phyloP scores from a whole-genome alignment of 2,329 filamentous ascomycete genomes.

The Phialophora tarda region DNA sequence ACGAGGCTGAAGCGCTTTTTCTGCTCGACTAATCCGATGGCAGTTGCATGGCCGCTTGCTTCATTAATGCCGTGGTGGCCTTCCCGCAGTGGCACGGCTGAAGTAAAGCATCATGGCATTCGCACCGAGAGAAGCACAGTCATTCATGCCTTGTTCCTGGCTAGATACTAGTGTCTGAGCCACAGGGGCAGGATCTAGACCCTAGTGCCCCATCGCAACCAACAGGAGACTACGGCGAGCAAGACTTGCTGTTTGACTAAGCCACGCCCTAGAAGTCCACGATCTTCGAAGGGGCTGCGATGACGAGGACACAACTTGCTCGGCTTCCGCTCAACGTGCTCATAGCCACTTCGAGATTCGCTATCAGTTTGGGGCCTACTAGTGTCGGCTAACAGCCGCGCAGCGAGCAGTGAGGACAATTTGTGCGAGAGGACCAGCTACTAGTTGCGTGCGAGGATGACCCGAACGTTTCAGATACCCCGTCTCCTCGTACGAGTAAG shows the following conservation, averaged over 20 bases:
- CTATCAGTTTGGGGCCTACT: not conserved
- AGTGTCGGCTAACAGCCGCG: not conserved
- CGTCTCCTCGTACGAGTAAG: not conserved
- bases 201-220: not conserved
- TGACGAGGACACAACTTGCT: not conserved
- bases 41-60: not conserved
- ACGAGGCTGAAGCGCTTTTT: not conserved
- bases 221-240: not conserved
- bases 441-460: not conserved
- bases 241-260: not conserved
- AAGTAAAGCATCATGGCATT: not conserved
- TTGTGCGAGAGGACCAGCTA: not conserved
- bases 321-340: not conserved
- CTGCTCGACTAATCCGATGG: not conserved
- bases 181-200: not conserved
- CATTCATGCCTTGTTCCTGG: not conserved
- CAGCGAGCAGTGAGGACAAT: not conserved
- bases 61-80: not conserved
- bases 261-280: not conserved
- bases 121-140: not conserved
- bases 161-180: not conserved
- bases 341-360: not conserved
- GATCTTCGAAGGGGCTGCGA: no score
- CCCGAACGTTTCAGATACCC: not conserved
- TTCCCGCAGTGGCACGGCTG: not conserved